phyloP scores from a whole-genome alignment of 495 filamentous ascomycete species.

The Bacidia gigantensis region DNA sequence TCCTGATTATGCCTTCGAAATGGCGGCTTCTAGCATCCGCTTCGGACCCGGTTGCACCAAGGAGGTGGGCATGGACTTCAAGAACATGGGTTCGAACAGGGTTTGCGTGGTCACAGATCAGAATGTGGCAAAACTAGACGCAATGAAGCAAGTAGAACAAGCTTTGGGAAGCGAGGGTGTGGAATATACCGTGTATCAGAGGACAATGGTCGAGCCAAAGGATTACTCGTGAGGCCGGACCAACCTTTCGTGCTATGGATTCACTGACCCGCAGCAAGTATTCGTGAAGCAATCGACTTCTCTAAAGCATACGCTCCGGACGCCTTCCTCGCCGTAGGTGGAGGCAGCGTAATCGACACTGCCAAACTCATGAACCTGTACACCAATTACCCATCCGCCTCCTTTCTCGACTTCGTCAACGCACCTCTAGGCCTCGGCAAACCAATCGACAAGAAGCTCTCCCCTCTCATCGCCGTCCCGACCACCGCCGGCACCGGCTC shows the following conservation, averaged over 20 bases:
- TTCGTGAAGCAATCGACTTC: slow-evolving; percentile 79
- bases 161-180: slow-evolving; percentile 64
- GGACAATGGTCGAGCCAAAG: slow-evolving; percentile 76
- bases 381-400: slow-evolving; percentile 69
- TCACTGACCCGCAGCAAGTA: slow-evolving; percentile 29
- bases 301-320: slow-evolving; percentile 66
- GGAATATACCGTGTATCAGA: slow-evolving; percentile 64
- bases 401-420: slow-evolving; percentile 95
- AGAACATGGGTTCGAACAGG: slow-evolving; percentile 72
- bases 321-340: slow-evolving; percentile 84
- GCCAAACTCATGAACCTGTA: slow-evolving; percentile 98
- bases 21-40: slow-evolving; percentile 84
- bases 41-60: slow-evolving; percentile 88
- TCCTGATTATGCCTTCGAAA: slow-evolving; percentile 97
- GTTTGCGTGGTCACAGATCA: slow-evolving; percentile 85
- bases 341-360: slow-evolving; percentile 70
- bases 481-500: slow-evolving; percentile 92
- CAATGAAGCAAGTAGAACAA: slow-evolving; percentile 73
- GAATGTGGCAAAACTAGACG: slow-evolving; percentile 63
- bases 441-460: slow-evolving; percentile 66
- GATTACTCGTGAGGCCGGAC: slow-evolving; percentile 57
- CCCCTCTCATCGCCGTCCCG: slow-evolving; percentile 79
- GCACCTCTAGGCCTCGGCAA: slow-evolving; percentile 80
- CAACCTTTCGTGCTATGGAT: neutral
- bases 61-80: slow-evolving; percentile 98